Percentiles rank a stretch among this genome's conserved stretches.
phyloP scores from a whole-genome alignment of 139 green algal species.

The Haematococcus lacustris region DNA sequence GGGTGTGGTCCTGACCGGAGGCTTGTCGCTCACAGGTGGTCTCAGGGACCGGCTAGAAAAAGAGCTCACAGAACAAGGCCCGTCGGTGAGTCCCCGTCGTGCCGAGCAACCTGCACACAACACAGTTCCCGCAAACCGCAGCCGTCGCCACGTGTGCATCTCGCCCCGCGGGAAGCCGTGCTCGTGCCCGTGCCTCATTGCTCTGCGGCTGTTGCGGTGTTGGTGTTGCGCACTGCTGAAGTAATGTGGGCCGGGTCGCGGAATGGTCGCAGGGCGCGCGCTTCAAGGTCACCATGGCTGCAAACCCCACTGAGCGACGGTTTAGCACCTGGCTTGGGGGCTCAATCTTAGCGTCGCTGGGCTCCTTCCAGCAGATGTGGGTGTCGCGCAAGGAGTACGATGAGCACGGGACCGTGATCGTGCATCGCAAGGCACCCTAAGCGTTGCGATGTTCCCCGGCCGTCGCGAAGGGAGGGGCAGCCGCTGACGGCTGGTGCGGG shows the following conservation, averaged over 20 bases:
- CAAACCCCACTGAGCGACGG: slow-evolving; percentile 72
- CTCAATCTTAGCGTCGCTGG: slow-evolving; percentile 88
- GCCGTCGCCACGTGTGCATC: too few relatives aligned
- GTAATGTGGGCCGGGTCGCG: too few relatives aligned
- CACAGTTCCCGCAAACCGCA: too few relatives aligned
- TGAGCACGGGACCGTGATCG: slow-evolving; percentile 81
- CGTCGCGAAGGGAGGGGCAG: too few relatives aligned
- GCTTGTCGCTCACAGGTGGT: slow-evolving; percentile 51
- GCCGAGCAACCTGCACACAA: too few relatives aligned
- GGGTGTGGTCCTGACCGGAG: slow-evolving; percentile 39
- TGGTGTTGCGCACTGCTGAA: too few relatives aligned
- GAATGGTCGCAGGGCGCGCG: slow-evolving; percentile 53
- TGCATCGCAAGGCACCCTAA: slow-evolving; percentile 82
- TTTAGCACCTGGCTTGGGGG: slow-evolving; percentile 85
- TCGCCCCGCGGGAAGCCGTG: too few relatives aligned
- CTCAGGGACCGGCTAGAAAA: slow-evolving; percentile 79
- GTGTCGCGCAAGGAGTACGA: slow-evolving; percentile 88
- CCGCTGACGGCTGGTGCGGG: too few relatives aligned
- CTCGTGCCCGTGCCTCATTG: too few relatives aligned
- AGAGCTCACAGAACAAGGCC: slow-evolving; percentile 47
- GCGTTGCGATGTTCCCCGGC: too few relatives aligned
- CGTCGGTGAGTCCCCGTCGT: slow-evolving; percentile 10
- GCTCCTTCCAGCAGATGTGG: slow-evolving; percentile 97
- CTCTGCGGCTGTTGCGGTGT: too few relatives aligned
- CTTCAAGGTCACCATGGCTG: slow-evolving; percentile 70